Conservation (phyloP, 192 early-diverging fungal genomes). For the Funneliformis mosseae region DNA sequence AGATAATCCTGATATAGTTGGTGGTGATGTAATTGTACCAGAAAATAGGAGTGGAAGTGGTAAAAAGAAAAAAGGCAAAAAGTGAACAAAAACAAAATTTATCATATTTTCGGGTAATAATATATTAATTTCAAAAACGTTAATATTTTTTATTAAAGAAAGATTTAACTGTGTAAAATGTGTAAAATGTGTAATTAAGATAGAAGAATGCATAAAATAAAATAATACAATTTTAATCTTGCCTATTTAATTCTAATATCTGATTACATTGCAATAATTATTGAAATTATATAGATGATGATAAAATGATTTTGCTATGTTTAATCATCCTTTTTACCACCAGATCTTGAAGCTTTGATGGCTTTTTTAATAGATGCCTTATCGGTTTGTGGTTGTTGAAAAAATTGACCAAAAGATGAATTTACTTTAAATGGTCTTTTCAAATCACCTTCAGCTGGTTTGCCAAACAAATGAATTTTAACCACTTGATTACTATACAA, state of each 20-base stretch:
- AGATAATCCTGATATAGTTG: conserved; percentile 39
- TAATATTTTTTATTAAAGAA: too few species aligned
- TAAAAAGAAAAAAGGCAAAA: conserved; percentile 33
- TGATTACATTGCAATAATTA: too few species aligned
- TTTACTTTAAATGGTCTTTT: conserved; percentile 83
- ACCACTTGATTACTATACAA: conserved; percentile 71
- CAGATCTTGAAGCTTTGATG: conserved; percentile 47
- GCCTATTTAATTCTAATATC: too few species aligned
- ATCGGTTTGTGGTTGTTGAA: conserved; percentile 50
- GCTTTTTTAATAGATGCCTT: conserved; percentile 60
- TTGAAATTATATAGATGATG: too few species aligned
- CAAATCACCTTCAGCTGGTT: conserved; percentile 75
- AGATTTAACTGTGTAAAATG: too few species aligned
- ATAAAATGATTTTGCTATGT: background rate
- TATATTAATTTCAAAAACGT: too few species aligned
- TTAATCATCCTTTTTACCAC: conserved; percentile 22
- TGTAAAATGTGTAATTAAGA: too few species aligned
- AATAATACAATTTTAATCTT: too few species aligned
- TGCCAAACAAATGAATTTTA: conserved; percentile 77
- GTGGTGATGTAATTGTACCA: conserved; percentile 17
- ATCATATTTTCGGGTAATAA: too few species aligned
- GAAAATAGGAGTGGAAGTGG: conserved; percentile 7
- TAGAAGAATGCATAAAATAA: too few species aligned
- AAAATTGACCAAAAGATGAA: conserved; percentile 68
- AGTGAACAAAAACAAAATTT: background rate